Conservation (phyloP, 2,329 filamentous ascomycete genomes). For the Cadophora luteo-olivacea region DNA sequence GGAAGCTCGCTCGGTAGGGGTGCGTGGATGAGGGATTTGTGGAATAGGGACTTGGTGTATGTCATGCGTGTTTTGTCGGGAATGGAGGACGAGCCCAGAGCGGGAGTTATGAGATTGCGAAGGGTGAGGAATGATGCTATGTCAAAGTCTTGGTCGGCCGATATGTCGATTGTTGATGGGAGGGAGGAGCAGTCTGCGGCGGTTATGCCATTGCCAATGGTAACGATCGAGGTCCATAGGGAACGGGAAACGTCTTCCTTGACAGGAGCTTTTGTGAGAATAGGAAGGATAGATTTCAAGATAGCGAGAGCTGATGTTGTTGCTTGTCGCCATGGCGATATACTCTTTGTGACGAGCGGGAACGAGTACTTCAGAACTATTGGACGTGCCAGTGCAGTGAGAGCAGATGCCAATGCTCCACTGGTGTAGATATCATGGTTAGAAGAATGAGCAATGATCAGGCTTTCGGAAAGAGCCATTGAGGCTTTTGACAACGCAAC, state of each 20-base stretch:
- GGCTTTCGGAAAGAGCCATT: slow-evolving; percentile 71
- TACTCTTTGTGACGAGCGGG: slow-evolving; percentile 71
- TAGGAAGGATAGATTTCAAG: slow-evolving; percentile 68
- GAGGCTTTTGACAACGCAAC: slow-evolving; percentile 86
- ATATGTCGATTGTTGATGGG: slow-evolving; percentile 53
- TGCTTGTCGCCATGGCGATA: slow-evolving; percentile 80
- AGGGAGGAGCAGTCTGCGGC: slow-evolving; percentile 64
- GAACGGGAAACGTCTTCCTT: slow-evolving; percentile 54
- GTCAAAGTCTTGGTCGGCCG: slow-evolving; percentile 81
- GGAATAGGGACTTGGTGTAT: slow-evolving; percentile 80
- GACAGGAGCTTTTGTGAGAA: slow-evolving; percentile 58
- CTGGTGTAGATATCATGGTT: slow-evolving; percentile 74
- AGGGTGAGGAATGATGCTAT: slow-evolving; percentile 75
- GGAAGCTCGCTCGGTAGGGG: slow-evolving; percentile 66
- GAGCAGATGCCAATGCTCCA: slow-evolving; percentile 67
- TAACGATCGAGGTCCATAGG: slow-evolving; percentile 75
- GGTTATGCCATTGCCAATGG: slow-evolving; percentile 72
- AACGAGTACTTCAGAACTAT: slow-evolving; percentile 84
- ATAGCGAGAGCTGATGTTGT: slow-evolving; percentile 74
- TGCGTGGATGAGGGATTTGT: slow-evolving; percentile 79
- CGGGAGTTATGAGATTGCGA: slow-evolving; percentile 74
- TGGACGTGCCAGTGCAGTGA: slow-evolving; percentile 72
- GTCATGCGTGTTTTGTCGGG: slow-evolving; percentile 69
- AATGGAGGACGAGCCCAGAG: slow-evolving; percentile 70
- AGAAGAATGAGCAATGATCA: slow-evolving; percentile 64